Evolutionary conservation across 805 yeast genomes (phyloP).

Genomic region (Myxozyma geophila): DNA sequence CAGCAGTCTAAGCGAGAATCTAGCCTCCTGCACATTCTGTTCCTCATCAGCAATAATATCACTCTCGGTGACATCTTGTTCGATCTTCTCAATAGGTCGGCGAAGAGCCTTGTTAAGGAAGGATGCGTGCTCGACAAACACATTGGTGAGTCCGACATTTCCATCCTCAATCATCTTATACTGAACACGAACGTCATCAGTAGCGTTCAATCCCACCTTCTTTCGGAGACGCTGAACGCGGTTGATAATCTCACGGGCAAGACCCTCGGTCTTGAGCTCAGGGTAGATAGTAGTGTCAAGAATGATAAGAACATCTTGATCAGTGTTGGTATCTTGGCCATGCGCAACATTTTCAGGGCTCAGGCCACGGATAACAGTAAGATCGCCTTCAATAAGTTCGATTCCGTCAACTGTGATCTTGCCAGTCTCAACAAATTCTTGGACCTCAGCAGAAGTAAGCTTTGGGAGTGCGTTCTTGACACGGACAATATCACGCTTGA

Average conservation of each 20-base stretch:
- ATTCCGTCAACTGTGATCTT: conserved; percentile 86
- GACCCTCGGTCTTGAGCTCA: conserved; percentile 89
- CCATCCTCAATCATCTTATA: conserved; percentile 66
- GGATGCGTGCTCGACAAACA: conserved; percentile 66
- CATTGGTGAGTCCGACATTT: conserved; percentile 62
- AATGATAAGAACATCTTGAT: conserved; percentile 85
- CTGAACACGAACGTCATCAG: conserved; percentile 92
- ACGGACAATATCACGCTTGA: conserved; percentile 89
- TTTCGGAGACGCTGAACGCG: conserved; percentile 97
- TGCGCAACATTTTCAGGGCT: conserved; percentile 58
- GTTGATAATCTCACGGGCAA: conserved; percentile 94
- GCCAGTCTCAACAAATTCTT: conserved; percentile 71
- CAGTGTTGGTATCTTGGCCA: conserved; percentile 87
- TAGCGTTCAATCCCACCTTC: conserved; percentile 91
- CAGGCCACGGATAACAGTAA: conserved; percentile 86
- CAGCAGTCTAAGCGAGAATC: conserved; percentile 36
- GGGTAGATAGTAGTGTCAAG: conserved; percentile 86
- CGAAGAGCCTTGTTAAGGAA: conserved; percentile 79
- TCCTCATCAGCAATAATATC: conserved; percentile 84
- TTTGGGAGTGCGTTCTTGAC: conserved; percentile 92
- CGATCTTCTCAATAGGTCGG: conserved; percentile 57
- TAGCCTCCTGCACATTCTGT: conserved; percentile 54
- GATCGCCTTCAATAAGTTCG: conserved; percentile 81
- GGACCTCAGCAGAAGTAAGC: conserved; percentile 81
- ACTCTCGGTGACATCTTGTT: conserved; percentile 51